Base-by-base conservation (phyloP, 768 basidiomycete species). In the Rhizopogon vulgaris region DNA sequence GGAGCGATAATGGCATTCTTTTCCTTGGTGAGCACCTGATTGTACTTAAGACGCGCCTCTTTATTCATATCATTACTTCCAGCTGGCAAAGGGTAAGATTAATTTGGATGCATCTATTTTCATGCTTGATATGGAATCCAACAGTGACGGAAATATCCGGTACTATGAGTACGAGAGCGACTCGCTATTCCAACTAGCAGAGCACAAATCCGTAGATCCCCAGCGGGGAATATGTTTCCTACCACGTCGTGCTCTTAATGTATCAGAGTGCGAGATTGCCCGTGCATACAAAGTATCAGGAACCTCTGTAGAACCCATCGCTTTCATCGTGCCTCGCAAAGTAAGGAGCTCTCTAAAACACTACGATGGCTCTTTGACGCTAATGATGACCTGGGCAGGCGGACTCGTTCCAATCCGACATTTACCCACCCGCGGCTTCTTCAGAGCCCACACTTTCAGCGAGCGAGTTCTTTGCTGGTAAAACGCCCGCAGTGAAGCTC, bases 181-280 rank as follows among this genome's bases (percentile, higher is more conserved):
- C 70, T 76, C 83, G 42, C 76, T 98, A 17, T 77, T 82, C 71
- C 68, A 80, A 15, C 76, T 93, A 4, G 74, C 84, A 17, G 96
- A 97, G 65, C 81, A 94, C 77, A 89, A 94, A 67, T 89, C 87
- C 4, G 76, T 84, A 17, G 90, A 94, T 48, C 94, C 95, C 27
- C 95, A 98, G 69, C 90, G 94, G 48, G 96, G 96, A 11, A 90
- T 98, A 84, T 91, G 89, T 66, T 94, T 98, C 85, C 78, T 96
- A 39, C 96, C 96, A 11, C 83, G 94, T 34, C 88, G 94, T 43
- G 85, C 90, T 0, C 80, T 98, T 61, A 92, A 80, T 64, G 87
- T 96, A 22, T 72, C 78, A 36, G 92, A 97, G 48, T 95, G 94
- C 67, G 96, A 98, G 68, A 96, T 98, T 58, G 94, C 92, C 2